Evolutionary conservation across 2,329 filamentous ascomycete species (phyloP).

Genomic region (Orbilia quercus): DNA sequence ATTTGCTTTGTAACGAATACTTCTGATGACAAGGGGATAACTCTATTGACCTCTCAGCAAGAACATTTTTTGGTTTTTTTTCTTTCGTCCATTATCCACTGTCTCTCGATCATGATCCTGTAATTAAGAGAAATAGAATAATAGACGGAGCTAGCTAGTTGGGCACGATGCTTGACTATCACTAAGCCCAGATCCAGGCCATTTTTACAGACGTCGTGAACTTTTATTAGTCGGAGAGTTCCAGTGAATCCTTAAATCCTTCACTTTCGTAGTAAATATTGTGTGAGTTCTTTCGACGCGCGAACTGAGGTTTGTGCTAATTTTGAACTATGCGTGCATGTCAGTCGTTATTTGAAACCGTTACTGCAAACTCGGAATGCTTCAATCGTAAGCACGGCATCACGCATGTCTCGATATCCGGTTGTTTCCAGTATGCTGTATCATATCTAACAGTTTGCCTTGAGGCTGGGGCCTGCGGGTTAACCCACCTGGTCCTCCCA

Average conservation of each 20-base stretch:
- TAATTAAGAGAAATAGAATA: constrained; percentile 23
- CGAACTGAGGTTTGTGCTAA: too few relatives aligned
- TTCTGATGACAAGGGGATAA: constrained; percentile 22
- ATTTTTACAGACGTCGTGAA: constrained; percentile 84
- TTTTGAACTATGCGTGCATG: background rate
- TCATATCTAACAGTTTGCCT: too few relatives aligned
- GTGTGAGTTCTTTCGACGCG: too few relatives aligned
- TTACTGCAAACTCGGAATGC: constrained; percentile 14
- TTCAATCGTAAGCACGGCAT: constrained; percentile 9
- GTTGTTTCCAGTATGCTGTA: too few relatives aligned
- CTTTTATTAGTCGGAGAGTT: too few relatives aligned
- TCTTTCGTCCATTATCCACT: constrained; percentile 1
- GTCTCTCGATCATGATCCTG: constrained; percentile 16
- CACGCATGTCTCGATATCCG: background rate
- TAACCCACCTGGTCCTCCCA: background rate
- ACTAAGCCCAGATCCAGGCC: constrained; percentile 67
- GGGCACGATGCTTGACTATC: background rate
- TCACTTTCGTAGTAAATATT: too few relatives aligned
- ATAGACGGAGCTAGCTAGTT: constrained; percentile 12
- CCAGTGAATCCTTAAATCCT: too few relatives aligned
- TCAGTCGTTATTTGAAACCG: constrained; percentile 28
- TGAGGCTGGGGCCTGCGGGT: background rate
- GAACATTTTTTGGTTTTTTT: background rate
- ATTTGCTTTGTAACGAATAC: constrained; percentile 5
- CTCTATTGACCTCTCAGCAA: constrained; percentile 21